These are phyloP conservation scores for Fusarium sp. DNA, from an alignment of 2,329 filamentous ascomycete genomes.

Conservation along the genomic window DNA sequence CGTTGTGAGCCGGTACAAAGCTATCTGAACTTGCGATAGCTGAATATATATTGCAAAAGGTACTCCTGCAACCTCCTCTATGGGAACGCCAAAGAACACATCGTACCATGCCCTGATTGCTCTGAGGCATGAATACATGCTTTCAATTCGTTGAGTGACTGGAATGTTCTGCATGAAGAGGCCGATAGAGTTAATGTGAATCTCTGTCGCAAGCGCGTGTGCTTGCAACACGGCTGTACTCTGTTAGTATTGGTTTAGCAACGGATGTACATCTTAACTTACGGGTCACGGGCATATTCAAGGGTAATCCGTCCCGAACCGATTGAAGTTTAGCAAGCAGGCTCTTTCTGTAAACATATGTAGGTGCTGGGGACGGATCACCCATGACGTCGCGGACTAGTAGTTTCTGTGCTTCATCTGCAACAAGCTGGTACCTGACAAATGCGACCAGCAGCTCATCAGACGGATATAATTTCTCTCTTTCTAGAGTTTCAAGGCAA, in stretches of 20 bases:
- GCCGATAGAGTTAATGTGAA: slow-evolving; percentile 51
- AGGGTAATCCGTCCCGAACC: slow-evolving; percentile 44
- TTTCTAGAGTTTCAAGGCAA: slow-evolving; percentile 61
- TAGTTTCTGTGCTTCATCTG: slow-evolving; percentile 54
- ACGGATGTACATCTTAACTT: slow-evolving; percentile 21
- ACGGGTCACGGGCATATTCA: slow-evolving; percentile 47
- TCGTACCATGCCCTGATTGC: slow-evolving; percentile 55
- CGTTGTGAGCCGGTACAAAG: slow-evolving; percentile 56
- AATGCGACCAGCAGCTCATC: slow-evolving; percentile 61
- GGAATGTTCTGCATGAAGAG: slow-evolving; percentile 52
- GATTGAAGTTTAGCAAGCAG: slow-evolving; percentile 48
- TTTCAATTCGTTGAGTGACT: slow-evolving; percentile 50
- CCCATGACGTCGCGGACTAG: slow-evolving; percentile 49
- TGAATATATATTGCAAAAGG: slow-evolving; percentile 53
- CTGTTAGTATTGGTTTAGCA: slow-evolving; percentile 10
- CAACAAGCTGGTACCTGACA: slow-evolving; percentile 55
- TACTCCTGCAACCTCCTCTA: slow-evolving; percentile 48
- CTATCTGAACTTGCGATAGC: slow-evolving; percentile 53
- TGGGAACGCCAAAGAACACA: slow-evolving; percentile 51
- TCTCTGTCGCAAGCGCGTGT: slow-evolving; percentile 50
- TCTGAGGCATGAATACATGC: slow-evolving; percentile 54
- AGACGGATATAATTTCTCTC: slow-evolving; percentile 59
- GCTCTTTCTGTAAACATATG: slow-evolving; percentile 51
- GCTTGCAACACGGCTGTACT: slow-evolving; percentile 48
- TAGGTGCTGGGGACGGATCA: slow-evolving; percentile 46